Percentiles rank a stretch among this genome's conserved stretches.
These are phyloP conservation scores for Leucogyrophana mollusca DNA, from an alignment of 768 basidiomycete genomes.

Conservation along the genomic window DNA sequence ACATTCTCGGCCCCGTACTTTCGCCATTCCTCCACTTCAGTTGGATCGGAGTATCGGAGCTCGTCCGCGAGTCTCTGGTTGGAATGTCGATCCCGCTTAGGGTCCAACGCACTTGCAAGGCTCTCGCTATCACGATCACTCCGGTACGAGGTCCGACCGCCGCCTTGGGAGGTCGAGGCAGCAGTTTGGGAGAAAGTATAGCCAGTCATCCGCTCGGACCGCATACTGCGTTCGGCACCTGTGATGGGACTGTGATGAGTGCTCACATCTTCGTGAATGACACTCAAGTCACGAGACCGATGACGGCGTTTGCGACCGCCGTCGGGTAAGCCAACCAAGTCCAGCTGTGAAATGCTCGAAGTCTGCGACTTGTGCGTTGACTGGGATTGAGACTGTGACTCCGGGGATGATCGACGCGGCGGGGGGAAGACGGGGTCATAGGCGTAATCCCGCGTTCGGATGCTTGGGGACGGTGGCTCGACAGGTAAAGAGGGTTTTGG, in stretches of 20 bases:
- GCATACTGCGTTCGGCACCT: slow-evolving; percentile 2
- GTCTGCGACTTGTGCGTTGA: slow-evolving; percentile 25
- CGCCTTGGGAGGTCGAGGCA: slow-evolving; percentile 17
- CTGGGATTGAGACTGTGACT: slow-evolving; percentile 16
- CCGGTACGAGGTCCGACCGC: slow-evolving; percentile 8
- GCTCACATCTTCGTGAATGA: slow-evolving; percentile 32
- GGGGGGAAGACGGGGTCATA: slow-evolving; percentile 18
- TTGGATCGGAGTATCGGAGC: slow-evolving; percentile 33
- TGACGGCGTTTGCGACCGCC: slow-evolving; percentile 16
- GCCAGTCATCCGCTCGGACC: slow-evolving; percentile 22
- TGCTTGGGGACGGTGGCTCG: slow-evolving; percentile 11
- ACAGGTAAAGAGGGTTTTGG: slow-evolving; percentile 25
- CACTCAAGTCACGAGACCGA: slow-evolving; percentile 21
- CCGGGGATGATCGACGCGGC: slow-evolving; percentile 26
- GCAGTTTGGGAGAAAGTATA: slow-evolving; percentile 17
- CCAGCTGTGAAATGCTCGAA: slow-evolving; percentile 32
- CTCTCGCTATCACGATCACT: slow-evolving; percentile 18
- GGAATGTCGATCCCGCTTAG: slow-evolving; percentile 12
- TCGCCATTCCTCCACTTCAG: slow-evolving; percentile 30
- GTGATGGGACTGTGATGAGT: not conserved
- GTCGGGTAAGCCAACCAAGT: slow-evolving; percentile 26
- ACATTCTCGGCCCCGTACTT: slow-evolving; percentile 18
- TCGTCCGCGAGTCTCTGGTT: slow-evolving; percentile 33
- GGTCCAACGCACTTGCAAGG: not conserved
- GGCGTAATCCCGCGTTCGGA: slow-evolving; percentile 19